Evolutionary conservation across 2,329 filamentous ascomycete genomes (phyloP).

Genomic region (Aureobasidium lini): DNA sequence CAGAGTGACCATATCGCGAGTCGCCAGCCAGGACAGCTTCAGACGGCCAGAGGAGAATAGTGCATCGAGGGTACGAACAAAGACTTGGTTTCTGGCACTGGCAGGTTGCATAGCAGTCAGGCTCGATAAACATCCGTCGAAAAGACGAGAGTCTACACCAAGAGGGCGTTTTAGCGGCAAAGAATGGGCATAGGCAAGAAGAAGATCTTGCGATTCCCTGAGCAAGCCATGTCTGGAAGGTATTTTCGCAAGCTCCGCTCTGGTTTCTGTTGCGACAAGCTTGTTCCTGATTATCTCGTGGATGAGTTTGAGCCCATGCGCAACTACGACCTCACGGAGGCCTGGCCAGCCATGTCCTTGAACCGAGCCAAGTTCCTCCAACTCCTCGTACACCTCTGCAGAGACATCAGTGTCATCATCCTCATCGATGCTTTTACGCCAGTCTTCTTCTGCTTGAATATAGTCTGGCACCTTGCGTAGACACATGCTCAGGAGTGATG

Average conservation of each 20-base stretch:
- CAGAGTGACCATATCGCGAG: conserved; percentile 27
- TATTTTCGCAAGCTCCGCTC: conserved; percentile 6
- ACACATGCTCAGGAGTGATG: conserved; percentile 33
- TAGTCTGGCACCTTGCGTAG: conserved; percentile 34
- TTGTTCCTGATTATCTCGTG: conserved; percentile 30
- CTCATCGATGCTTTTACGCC: conserved; percentile 26
- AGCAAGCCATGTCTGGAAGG: not conserved
- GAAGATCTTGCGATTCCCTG: not conserved
- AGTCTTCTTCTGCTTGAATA: conserved; percentile 33
- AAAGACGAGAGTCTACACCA: not conserved
- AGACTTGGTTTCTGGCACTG: not conserved
- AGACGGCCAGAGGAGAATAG: conserved; percentile 29
- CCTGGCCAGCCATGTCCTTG: conserved; percentile 31
- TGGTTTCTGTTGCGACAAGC: conserved; percentile 19
- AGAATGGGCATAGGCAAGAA: not conserved
- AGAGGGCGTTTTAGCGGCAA: conserved; percentile 10
- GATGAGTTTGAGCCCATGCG: conserved; percentile 33
- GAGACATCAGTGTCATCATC: conserved; percentile 30
- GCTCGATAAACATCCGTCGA: not conserved
- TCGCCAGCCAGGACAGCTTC: conserved; percentile 33
- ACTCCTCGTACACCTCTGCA: conserved; percentile 33
- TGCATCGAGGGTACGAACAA: conserved; percentile 17
- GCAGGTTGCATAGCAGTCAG: not conserved
- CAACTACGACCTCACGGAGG: conserved; percentile 34
- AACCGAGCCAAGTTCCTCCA: conserved; percentile 31